These are phyloP conservation scores for Tylopilus sp. DNA, from an alignment of 1,284 basidiomycete genomes.

Conservation along the genomic window DNA sequence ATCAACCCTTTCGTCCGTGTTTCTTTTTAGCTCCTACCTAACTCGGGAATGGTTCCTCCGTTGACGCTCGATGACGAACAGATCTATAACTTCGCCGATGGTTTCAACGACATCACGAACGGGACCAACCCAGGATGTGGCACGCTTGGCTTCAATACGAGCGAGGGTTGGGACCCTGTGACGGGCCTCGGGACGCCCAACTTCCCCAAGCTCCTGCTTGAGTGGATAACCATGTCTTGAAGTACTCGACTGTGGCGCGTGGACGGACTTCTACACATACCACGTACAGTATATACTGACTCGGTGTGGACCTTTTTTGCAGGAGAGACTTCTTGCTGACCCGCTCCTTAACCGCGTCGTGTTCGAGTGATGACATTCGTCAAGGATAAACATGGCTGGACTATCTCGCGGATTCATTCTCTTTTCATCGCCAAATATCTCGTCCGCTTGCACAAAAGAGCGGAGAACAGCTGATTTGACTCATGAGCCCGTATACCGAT, in stretches of 20 bases:
- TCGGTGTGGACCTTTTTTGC: no score
- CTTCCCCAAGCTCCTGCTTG: constrained; percentile 23
- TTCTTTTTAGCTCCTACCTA: no score
- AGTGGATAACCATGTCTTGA: constrained; percentile 24
- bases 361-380: no score
- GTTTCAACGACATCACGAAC: constrained; percentile 43
- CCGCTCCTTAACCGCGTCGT: no score
- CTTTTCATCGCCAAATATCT: no score
- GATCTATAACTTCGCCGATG: constrained; percentile 28
- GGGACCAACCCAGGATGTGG: constrained; percentile 43
- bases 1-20: constrained; percentile 36
- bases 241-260: no score
- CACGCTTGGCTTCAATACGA: constrained; percentile 36
- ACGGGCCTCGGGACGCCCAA: constrained; percentile 37
- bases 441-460: no score
- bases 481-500: no score
- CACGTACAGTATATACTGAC: no score
- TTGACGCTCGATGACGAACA: constrained; percentile 6
- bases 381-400: no score
- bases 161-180: constrained; percentile 40
- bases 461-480: no score
- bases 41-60: background rate
- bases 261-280: background rate
- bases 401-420: no score
- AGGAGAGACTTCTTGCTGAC: background rate